Conservation (phyloP, 495 filamentous ascomycete genomes). For the Tuber brumale region DNA sequence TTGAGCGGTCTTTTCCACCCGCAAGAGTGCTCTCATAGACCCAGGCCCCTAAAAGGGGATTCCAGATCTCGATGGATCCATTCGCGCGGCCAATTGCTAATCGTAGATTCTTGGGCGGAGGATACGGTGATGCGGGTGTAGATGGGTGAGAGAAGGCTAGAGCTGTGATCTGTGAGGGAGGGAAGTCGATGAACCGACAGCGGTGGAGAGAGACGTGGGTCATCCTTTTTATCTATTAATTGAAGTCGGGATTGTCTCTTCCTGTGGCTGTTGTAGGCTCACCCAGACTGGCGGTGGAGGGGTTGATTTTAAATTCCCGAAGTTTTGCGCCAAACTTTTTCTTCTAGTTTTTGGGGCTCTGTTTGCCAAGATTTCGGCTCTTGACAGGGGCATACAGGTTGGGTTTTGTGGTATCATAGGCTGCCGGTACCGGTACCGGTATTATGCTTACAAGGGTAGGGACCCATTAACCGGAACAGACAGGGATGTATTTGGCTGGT, state of each 20-base stretch:
- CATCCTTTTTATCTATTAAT: slow-evolving; percentile 17
- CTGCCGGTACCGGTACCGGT: too few species aligned
- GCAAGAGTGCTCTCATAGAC: slow-evolving; percentile 77
- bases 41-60: slow-evolving; percentile 78
- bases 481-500: too few species aligned
- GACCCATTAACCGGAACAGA: too few species aligned
- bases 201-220: slow-evolving; percentile 80
- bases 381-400: background rate
- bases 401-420: background rate
- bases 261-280: background rate
- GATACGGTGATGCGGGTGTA: slow-evolving; percentile 49
- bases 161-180: slow-evolving; percentile 84
- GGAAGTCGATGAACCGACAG: slow-evolving; percentile 93
- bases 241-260: background rate
- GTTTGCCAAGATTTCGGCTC: background rate
- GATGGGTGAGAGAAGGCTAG: slow-evolving; percentile 84
- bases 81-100: slow-evolving; percentile 89
- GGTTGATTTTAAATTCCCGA: background rate
- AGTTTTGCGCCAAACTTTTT: background rate
- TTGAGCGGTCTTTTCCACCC: slow-evolving; percentile 77
- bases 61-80: slow-evolving; percentile 98
- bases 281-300: background rate
- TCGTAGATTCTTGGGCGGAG: slow-evolving; percentile 56
- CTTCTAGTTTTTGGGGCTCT: background rate
- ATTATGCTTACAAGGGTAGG: too few species aligned